Evolutionary conservation across 2,329 filamentous ascomycete species (phyloP), one percentile per base, ranked within the genome.

Genomic region (Aaosphaeria pasadenensis): DNA sequence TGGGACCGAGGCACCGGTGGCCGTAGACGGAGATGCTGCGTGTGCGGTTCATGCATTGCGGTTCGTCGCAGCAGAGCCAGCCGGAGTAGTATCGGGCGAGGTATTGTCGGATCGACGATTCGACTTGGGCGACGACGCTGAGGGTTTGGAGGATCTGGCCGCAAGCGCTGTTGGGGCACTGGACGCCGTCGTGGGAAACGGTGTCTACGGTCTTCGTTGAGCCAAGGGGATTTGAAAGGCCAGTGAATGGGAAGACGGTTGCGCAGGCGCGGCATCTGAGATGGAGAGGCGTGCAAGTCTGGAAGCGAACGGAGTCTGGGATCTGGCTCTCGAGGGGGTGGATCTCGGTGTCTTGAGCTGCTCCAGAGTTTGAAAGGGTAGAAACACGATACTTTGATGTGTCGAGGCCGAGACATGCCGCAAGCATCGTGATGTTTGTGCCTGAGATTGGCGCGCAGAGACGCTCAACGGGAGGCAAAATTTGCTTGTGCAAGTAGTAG

Each of bases 401-500:
- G 69, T 99, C 94, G 29, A 99, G 84, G 2, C 94, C 94, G 11
- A 99, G 83, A 67, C 94, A 95, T 67, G 96, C 91, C 2, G 94
- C 94, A 7, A 99, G 81, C 55, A 91, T 86, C 1, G 89, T 84
- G 6, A 92, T 88, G 54, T 96, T 95, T 1, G 94, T 99, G 50
- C 94, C 94, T 11, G 84, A 83, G 62, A 99, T 96, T 51, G 95
- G 96, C 52, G 92, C 94, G 68, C 94, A 99, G 24, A 99, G 85
- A 79, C 94, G 89, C 74, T 99, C 94, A 29, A 99, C 94, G 0
- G 94, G 94, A 7, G 94, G 94, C 73, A 99, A 90, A 50, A 99
- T 96, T 71, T 99, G 94, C 77, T 99, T 99, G 76, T 90, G 87
- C 36, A 99, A 83, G 70, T 99, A 99, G 82, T 91, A 97, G 66